Conservation (phyloP, 2,329 filamentous ascomycete species). For the Aphanocladium album region DNA sequence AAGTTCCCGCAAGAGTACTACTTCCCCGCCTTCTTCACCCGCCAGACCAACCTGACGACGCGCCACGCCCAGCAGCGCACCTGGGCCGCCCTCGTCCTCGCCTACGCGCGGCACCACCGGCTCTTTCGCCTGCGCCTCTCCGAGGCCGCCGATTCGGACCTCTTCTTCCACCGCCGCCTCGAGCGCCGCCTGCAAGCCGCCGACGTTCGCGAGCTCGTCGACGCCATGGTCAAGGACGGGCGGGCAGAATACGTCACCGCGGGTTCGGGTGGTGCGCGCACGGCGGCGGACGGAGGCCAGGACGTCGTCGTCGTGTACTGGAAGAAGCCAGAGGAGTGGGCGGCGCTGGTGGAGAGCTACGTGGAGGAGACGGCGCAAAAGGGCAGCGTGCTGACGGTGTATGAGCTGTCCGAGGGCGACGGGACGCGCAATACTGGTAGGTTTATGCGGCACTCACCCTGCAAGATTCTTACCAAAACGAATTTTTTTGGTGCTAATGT, state of each 20-base stretch:
- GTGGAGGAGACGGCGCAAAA: slow-evolving; percentile 86
- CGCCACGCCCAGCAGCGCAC: slow-evolving; percentile 72
- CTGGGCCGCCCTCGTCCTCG: slow-evolving; percentile 80
- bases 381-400: slow-evolving; percentile 83
- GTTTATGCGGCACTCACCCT: no score
- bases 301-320: slow-evolving; percentile 73
- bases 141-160: slow-evolving; percentile 45
- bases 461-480: no score
- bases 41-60: slow-evolving; percentile 68
- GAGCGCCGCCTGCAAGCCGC: slow-evolving; percentile 44
- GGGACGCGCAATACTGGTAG: slow-evolving; percentile 63
- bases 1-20: slow-evolving; percentile 60
- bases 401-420: slow-evolving; percentile 88
- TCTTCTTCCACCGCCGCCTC: slow-evolving; percentile 55
- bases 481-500: neutral
- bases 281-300: slow-evolving; percentile 30
- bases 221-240: slow-evolving; percentile 54
- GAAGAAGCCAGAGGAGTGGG: slow-evolving; percentile 89
- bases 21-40: slow-evolving; percentile 84
- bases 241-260: slow-evolving; percentile 59
- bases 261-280: slow-evolving; percentile 22
- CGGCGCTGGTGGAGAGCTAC: slow-evolving; percentile 69
- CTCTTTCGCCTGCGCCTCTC: slow-evolving; percentile 69
- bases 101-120: slow-evolving; percentile 75
- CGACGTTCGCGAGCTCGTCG: slow-evolving; percentile 54